phyloP scores from a whole-genome alignment of 257 asterid species.

The Capsicum chinense region DNA sequence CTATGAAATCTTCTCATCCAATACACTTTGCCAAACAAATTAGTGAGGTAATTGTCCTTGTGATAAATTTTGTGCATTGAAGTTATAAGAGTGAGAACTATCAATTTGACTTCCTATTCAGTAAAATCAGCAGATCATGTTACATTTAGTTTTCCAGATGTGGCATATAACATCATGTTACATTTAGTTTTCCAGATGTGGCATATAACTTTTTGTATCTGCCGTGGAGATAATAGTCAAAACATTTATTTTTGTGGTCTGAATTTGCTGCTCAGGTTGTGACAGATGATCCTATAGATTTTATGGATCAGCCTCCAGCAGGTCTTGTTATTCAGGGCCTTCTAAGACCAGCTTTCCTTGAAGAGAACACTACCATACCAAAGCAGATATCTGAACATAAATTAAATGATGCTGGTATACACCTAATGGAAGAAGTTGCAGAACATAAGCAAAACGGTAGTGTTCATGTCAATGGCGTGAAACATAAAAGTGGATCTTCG shows the following conservation, averaged over 20 bases:
- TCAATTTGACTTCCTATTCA: background rate
- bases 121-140: background rate
- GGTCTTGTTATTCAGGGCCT: slow-evolving; percentile 92
- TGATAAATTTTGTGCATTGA: background rate
- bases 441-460: slow-evolving; percentile 54
- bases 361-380: slow-evolving; percentile 76
- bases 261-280: slow-evolving; percentile 58
- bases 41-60: slow-evolving; percentile 59
- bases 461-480: slow-evolving; percentile 64
- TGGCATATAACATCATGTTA: background rate
- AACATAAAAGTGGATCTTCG: slow-evolving; percentile 50
- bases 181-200: background rate
- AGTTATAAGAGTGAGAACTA: slow-evolving; percentile 12
- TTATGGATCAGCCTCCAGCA: slow-evolving; percentile 91
- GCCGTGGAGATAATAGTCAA: background rate
- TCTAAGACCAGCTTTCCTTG: slow-evolving; percentile 85
- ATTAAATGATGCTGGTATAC: slow-evolving; percentile 42
- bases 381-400: slow-evolving; percentile 66
- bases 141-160: background rate
- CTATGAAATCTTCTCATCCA: slow-evolving; percentile 95
- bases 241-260: slow-evolving; percentile 21
- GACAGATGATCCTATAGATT: slow-evolving; percentile 82
- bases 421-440: slow-evolving; percentile 37
- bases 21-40: slow-evolving; percentile 84
- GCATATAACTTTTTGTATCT: background rate